Base-by-base conservation (phyloP, 108 stramenopile genomes). In the Chaetoceros muelleri region DNA sequence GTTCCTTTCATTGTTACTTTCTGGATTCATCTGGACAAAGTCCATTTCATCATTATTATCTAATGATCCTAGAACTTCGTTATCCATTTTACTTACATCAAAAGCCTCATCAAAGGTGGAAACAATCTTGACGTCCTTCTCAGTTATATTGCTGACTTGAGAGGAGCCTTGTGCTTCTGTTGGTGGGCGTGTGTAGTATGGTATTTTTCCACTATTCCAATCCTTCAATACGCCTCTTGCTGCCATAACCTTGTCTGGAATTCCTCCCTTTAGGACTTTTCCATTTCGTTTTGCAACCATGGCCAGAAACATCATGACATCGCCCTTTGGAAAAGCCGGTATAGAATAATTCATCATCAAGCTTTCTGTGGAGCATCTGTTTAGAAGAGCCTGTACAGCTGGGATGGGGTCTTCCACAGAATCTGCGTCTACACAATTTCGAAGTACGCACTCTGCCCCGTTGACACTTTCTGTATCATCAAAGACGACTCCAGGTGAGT, bases 401-500 rank as follows among this genome's bases (percentile, higher is more conserved):
- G 92, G 82, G 3, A 94, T 77, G 10, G 95, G 95, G 66, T 99
- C 96, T 19, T 76, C 67, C 26, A 99, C 85, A 25, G 82, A 79
- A 47, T 96, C 96, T 13, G 92, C 82, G 65, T 94, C 91, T 25
- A 99, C 89, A 61, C 97, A 96, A 75, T 98, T 98, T 19, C 89
- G 61, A 17, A 95, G 77, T 3, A 90, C 60, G 19, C 76, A 73
- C 2, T 56, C 63, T n/a, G 82, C 76, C 25, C 83, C 90, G 26
- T 80, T 67, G 50, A 73, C 53, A 20, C 72, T 64, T 0, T 68
- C 72, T 1, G 62, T 57, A 60, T 88, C 84, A 53, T 89, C 86
- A 65, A 98, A 98, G 3, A 99, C 95, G 8, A 99, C 95, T 28
- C 99, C 99, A 34, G 99, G 99, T 58, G 88, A 95, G 70, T 99